Evolutionary conservation across 768 basidiomycete species (phyloP).

Genomic region (Agaricus sinodeliciosus): DNA sequence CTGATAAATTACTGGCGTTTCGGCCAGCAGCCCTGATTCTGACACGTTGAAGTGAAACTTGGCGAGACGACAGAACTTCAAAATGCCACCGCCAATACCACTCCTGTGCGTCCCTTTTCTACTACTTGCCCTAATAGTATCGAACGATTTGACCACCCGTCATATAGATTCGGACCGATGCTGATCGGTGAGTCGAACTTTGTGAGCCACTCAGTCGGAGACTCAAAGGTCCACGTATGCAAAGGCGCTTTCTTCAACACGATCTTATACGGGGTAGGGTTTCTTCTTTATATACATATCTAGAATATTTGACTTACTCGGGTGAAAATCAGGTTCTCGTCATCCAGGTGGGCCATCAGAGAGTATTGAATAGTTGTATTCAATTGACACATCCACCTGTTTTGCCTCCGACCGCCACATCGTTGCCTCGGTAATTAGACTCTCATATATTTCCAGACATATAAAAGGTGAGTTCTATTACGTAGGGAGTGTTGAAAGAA

Average conservation of each 20-base stretch:
- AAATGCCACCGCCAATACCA: slow-evolving; percentile 7
- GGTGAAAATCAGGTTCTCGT: slow-evolving; percentile 18
- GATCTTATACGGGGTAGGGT: slow-evolving; percentile 27
- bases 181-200: slow-evolving; percentile 9
- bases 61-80: too few species aligned
- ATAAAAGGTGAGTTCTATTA: slow-evolving; percentile 20
- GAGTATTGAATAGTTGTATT: neutral
- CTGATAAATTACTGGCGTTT: too few species aligned
- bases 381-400: neutral
- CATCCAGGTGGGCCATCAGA: slow-evolving; percentile 18
- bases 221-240: too few species aligned
- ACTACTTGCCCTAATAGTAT: neutral
- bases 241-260: slow-evolving; percentile 25
- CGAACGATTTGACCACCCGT: neutral
- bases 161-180: slow-evolving; percentile 14
- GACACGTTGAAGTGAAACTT: neutral
- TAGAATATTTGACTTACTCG: neutral
- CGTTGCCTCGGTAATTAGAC: slow-evolving; percentile 13
- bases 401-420: neutral
- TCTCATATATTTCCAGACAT: slow-evolving; percentile 30
- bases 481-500: neutral
- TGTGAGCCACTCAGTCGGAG: too few species aligned
- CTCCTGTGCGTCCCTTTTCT: slow-evolving; percentile 6
- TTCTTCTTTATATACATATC: neutral
- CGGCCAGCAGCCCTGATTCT: neutral